A percentile compares a stretch with the other conserved stretches of the same genome.
Evolutionary conservation across 2,329 filamentous ascomycete species (phyloP).

Genomic region (Elsinoe batatas): DNA sequence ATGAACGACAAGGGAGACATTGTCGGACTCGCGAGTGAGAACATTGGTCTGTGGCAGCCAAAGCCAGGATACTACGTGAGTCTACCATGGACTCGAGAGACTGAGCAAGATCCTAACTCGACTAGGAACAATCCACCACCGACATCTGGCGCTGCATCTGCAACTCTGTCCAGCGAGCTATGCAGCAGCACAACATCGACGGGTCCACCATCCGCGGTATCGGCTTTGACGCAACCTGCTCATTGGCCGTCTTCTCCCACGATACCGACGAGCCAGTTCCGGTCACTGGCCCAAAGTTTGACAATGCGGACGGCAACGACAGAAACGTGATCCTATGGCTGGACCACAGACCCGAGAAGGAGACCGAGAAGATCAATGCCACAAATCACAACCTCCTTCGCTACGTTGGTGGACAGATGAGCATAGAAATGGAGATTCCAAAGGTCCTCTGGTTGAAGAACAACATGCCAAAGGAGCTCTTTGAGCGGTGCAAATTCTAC

Average conservation of each 20-base stretch:
- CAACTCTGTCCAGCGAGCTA: slow-evolving; percentile 70
- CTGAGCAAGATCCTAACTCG: slow-evolving; percentile 9
- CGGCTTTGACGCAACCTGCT: slow-evolving; percentile 98
- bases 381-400: slow-evolving; percentile 86
- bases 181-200: slow-evolving; percentile 72
- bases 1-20: slow-evolving; percentile 90
- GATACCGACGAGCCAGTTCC: slow-evolving; percentile 84
- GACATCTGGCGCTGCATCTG: slow-evolving; percentile 97
- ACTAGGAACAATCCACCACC: slow-evolving; percentile 87
- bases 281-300: slow-evolving; percentile 82
- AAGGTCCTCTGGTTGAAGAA: slow-evolving; percentile 99
- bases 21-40: slow-evolving; percentile 46
- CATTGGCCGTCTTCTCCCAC: slow-evolving; percentile 77
- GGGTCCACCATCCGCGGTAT: slow-evolving; percentile 71
- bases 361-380: slow-evolving; percentile 87
- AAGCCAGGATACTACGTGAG: slow-evolving; percentile 46
- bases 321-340: slow-evolving; percentile 97
- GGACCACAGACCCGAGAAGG: slow-evolving; percentile 82
- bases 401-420: slow-evolving; percentile 97
- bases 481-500: slow-evolving; percentile 92
- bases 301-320: slow-evolving; percentile 64
- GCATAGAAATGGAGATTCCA: slow-evolving; percentile 98
- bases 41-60: slow-evolving; percentile 45
- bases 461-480: slow-evolving; percentile 86
- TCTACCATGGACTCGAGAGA: background rate